Conservation (phyloP, 352 stramenopile species). For the Pythium utonaiense region DNA sequence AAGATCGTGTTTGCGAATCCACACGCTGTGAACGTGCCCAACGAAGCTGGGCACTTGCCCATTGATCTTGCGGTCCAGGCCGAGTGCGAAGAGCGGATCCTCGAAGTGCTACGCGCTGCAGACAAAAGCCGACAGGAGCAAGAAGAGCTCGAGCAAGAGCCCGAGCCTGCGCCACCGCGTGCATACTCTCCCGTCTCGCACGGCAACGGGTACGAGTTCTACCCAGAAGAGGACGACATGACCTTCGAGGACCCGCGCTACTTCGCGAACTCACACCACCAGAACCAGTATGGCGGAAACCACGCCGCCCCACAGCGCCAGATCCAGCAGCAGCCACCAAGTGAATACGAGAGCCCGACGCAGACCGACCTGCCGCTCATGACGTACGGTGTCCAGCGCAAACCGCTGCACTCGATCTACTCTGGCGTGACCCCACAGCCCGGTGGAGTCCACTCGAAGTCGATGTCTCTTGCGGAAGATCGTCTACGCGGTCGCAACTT, state of each 20-base stretch:
- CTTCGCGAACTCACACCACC: slow-evolving; percentile 12
- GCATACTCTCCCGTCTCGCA: not conserved
- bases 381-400: slow-evolving; percentile 18
- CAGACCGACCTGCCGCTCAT: slow-evolving; percentile 4
- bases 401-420: slow-evolving; percentile 35
- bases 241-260: slow-evolving; percentile 28
- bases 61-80: slow-evolving; percentile 75
- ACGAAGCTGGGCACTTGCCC: slow-evolving; percentile 68
- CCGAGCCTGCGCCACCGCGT: slow-evolving; percentile 1
- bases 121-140: slow-evolving; percentile 36
- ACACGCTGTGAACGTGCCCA: slow-evolving; percentile 62
- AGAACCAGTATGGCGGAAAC: not conserved
- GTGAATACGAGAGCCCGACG: slow-evolving; percentile 9
- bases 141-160: slow-evolving; percentile 12
- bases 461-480: slow-evolving; percentile 50
- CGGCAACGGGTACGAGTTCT: slow-evolving; percentile 2
- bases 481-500: slow-evolving; percentile 61
- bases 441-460: slow-evolving; percentile 39
- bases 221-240: slow-evolving; percentile 33
- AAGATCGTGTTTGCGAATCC: slow-evolving; percentile 81
- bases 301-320: slow-evolving; percentile 5
- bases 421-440: slow-evolving; percentile 21
- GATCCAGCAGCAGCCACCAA: slow-evolving; percentile 2
- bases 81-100: slow-evolving; percentile 66
- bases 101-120: slow-evolving; percentile 65